phyloP scores from a whole-genome alignment of 768 basidiomycete genomes.

The Obba rivulosa region DNA sequence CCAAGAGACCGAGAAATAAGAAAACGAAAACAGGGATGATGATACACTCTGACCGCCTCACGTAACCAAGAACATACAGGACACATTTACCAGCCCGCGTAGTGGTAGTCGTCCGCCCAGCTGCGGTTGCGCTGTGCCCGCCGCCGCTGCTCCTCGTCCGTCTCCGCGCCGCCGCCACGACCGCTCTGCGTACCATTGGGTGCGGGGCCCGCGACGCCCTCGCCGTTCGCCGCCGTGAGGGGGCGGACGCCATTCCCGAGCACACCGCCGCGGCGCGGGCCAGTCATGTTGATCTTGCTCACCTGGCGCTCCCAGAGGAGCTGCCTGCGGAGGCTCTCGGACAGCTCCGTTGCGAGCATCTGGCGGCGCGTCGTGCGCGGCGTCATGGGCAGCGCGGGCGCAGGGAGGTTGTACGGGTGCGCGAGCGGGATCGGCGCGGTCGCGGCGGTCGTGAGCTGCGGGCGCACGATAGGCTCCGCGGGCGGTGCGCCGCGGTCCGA shows the following conservation, averaged over 20 bases:
- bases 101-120: slow-evolving; percentile 67
- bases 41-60: slow-evolving; percentile 5
- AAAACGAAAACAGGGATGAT: slow-evolving; percentile 1
- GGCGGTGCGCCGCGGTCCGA: slow-evolving; percentile 25
- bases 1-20: slow-evolving; percentile 3
- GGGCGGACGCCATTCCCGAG: slow-evolving; percentile 29
- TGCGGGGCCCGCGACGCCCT: slow-evolving; percentile 1
- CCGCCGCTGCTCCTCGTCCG: slow-evolving; percentile 31
- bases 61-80: background rate
- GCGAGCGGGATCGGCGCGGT: slow-evolving; percentile 55
- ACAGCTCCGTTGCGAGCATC: slow-evolving; percentile 83
- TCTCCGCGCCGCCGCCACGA: slow-evolving; percentile 17
- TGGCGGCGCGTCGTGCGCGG: slow-evolving; percentile 80
- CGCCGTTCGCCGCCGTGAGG: slow-evolving; percentile 24
- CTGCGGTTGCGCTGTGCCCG: slow-evolving; percentile 46
- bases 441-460: slow-evolving; percentile 28
- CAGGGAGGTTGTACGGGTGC: slow-evolving; percentile 71
- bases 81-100: slow-evolving; percentile 51
- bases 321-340: slow-evolving; percentile 77
- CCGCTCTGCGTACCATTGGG: slow-evolving; percentile 5
- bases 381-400: slow-evolving; percentile 60
- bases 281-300: slow-evolving; percentile 44
- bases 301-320: slow-evolving; percentile 77
- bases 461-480: slow-evolving; percentile 5
- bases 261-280: slow-evolving; percentile 23